These are phyloP conservation scores for Nannochloropsis granulata DNA, from an alignment of 108 stramenopile species.

Conservation along the genomic window DNA sequence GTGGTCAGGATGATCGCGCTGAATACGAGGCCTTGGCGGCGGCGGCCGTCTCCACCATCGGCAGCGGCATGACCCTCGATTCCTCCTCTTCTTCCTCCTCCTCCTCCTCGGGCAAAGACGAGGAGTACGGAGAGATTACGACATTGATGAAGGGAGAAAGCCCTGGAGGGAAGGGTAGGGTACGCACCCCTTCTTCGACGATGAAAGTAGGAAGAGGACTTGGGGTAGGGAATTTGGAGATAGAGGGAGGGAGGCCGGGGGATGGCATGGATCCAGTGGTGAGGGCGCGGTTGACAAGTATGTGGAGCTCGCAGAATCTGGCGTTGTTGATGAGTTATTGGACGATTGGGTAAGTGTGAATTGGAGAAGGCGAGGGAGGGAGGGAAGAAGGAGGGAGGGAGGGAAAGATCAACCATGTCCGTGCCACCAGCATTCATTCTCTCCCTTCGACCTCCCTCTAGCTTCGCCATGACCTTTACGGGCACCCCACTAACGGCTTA, in stretches of 20 bases:
- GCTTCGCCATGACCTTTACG: constrained; percentile 31
- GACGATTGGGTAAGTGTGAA: background rate
- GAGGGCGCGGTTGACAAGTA: background rate
- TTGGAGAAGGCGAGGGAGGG: too few species aligned
- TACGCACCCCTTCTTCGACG: background rate
- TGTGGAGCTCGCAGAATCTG: background rate
- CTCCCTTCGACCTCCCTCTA: background rate
- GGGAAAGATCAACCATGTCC: too few species aligned
- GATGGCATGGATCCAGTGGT: background rate
- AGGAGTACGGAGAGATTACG: background rate
- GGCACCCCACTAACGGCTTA: constrained; percentile 34
- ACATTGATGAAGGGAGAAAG: background rate
- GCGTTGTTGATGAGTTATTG: background rate
- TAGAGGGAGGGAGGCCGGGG: background rate
- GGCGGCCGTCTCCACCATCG: background rate
- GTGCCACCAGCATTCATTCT: too few species aligned
- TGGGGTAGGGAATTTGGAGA: background rate
- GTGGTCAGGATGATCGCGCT: background rate
- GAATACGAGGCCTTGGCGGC: background rate
- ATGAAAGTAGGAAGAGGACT: background rate
- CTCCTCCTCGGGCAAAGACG: background rate
- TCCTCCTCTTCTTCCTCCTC: background rate
- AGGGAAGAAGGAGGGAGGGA: too few species aligned
- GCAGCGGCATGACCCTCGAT: background rate
- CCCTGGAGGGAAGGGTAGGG: background rate